Evolutionary conservation across 148 eudicot genomes (phyloP).

Genomic region (Bassia scoparia): DNA sequence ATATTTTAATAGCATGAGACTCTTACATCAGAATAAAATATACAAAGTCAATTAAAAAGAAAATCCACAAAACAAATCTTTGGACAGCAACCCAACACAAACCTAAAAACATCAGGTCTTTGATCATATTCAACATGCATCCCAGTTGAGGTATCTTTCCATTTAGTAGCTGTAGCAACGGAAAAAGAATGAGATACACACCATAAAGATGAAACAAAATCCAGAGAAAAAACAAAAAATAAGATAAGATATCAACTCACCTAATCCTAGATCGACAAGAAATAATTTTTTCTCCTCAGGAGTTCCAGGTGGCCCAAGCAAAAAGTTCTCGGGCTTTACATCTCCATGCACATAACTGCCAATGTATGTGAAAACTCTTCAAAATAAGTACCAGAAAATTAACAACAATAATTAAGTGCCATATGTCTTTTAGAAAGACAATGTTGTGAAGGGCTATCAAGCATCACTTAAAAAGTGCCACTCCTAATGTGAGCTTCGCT

Average conservation of each 20-base stretch:
- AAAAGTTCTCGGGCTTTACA: constrained; percentile 90
- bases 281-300: constrained; percentile 78
- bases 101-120: constrained; percentile 94
- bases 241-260: constrained; percentile 32
- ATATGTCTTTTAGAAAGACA: no score
- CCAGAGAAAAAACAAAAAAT: not conserved
- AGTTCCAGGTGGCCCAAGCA: constrained; percentile 88
- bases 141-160: constrained; percentile 69
- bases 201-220: no score
- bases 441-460: no score
- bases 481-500: not conserved
- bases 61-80: not conserved
- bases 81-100: not conserved
- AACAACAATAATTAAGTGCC: not conserved
- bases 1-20: not conserved
- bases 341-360: constrained; percentile 91
- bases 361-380: not conserved
- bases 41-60: not conserved
- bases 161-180: constrained; percentile 64
- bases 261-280: constrained; percentile 91
- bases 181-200: no score
- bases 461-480: not conserved
- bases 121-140: constrained; percentile 91
- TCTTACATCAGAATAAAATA: not conserved
- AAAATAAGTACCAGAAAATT: not conserved